phyloP scores from a whole-genome alignment of 73 alveolate species.

The Tetrahymena malaccensis region DNA sequence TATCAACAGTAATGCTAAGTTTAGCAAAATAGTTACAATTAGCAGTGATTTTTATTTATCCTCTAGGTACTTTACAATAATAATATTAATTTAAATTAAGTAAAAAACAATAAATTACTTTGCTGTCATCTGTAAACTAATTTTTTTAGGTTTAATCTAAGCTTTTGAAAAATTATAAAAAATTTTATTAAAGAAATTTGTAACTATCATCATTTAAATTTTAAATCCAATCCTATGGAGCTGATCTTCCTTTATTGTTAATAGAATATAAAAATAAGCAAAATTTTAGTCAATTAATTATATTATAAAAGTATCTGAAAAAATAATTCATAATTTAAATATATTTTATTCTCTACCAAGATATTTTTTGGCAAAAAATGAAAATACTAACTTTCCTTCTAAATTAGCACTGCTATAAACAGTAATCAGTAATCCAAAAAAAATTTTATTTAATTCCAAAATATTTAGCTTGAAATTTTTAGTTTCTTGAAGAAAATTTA shows the following conservation, averaged over 20 bases:
- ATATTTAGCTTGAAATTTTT: neutral
- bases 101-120: neutral
- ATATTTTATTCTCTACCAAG: no score
- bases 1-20: neutral
- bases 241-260: neutral
- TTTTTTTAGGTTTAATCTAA: neutral
- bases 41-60: neutral
- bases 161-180: neutral
- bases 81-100: neutral
- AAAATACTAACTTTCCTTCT: no score
- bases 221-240: neutral
- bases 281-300: no score
- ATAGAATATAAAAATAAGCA: no score
- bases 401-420: no score
- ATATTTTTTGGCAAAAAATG: no score
- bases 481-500: no score
- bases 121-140: neutral
- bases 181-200: neutral
- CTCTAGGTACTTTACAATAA: neutral
- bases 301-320: no score
- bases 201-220: neutral
- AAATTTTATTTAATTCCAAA: no score
- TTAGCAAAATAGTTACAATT: neutral
- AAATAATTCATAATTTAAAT: no score
- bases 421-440: no score